Evolutionary conservation across 2,329 filamentous ascomycete species (phyloP).

Genomic region (Colletotrichum liaoningense): DNA sequence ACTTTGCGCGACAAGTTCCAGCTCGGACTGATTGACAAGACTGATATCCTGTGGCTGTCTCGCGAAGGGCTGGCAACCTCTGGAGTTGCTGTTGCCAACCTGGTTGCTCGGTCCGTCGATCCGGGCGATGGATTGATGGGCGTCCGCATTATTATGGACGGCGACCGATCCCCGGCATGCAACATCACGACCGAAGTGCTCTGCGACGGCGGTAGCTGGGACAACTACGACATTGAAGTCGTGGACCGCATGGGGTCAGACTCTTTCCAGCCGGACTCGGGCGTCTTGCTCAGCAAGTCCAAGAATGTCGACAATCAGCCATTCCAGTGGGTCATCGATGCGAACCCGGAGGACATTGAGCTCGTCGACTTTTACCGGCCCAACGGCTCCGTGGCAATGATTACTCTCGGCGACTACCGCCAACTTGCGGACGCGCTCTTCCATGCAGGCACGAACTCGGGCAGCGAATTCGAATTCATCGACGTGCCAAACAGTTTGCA

Average conservation of each 20-base stretch:
- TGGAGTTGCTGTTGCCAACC: constrained; percentile 54
- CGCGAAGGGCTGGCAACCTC: constrained; percentile 54
- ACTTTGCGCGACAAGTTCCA: constrained; percentile 65
- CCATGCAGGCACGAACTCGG: constrained; percentile 63
- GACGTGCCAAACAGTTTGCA: constrained; percentile 61
- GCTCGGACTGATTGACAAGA: constrained; percentile 58
- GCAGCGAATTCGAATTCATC: constrained; percentile 60
- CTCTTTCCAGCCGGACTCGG: constrained; percentile 62
- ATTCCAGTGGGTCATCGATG: constrained; percentile 67
- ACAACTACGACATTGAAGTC: constrained; percentile 64
- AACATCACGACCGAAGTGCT: constrained; percentile 52
- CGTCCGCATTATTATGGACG: constrained; percentile 57
- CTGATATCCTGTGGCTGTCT: constrained; percentile 56
- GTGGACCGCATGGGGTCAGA: constrained; percentile 66
- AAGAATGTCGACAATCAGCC: constrained; percentile 57
- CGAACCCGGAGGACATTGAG: constrained; percentile 63
- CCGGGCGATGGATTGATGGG: constrained; percentile 54
- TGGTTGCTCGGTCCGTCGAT: constrained; percentile 60
- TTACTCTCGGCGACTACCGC: constrained; percentile 64
- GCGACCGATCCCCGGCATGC: constrained; percentile 58
- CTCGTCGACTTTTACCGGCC: constrained; percentile 62
- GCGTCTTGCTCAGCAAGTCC: constrained; percentile 66
- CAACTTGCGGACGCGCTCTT: constrained; percentile 65
- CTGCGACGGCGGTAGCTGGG: constrained; percentile 63
- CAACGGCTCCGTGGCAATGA: constrained; percentile 57